phyloP scores from a whole-genome alignment of 2,329 filamentous ascomycete genomes.

The Macrophomina phaseolina region DNA sequence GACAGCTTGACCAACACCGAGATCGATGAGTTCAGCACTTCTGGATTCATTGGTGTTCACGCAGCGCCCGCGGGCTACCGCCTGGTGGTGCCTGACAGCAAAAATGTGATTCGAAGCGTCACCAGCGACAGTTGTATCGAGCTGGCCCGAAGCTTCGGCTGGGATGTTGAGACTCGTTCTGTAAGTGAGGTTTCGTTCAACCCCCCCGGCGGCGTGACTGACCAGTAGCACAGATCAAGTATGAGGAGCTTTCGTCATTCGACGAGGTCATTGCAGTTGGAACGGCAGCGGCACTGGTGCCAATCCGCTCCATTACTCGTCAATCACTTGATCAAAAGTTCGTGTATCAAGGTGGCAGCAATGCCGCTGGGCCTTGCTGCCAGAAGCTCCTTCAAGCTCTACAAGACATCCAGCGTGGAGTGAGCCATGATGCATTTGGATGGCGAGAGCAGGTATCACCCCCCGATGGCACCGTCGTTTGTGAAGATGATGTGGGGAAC shows the following conservation, averaged over 20 bases:
- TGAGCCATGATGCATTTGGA: conserved; percentile 18
- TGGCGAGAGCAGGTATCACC: conserved; percentile 7
- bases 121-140: conserved; percentile 36
- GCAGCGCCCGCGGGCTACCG: conserved; percentile 30
- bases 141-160: conserved; percentile 39
- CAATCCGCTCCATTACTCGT: conserved; percentile 29
- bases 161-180: conserved; percentile 40
- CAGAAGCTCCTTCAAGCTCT: conserved; percentile 10
- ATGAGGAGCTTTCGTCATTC: conserved; percentile 31
- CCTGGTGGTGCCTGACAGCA: conserved; percentile 40
- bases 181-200: conserved; percentile 1
- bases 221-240: conserved; percentile 27
- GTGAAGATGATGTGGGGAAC: not conserved
- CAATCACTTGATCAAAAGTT: conserved; percentile 32
- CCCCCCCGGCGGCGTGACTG: not conserved
- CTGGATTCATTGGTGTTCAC: conserved; percentile 42
- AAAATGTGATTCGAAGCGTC: conserved; percentile 39
- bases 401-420: conserved; percentile 8
- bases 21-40: conserved; percentile 46
- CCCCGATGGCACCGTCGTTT: not conserved
- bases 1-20: conserved; percentile 39
- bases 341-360: conserved; percentile 29
- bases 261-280: conserved; percentile 35
- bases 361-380: conserved; percentile 7
- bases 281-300: conserved; percentile 33